Conservation (phyloP, 2,329 filamentous ascomycete genomes). For the Ceratocystis variospora region DNA sequence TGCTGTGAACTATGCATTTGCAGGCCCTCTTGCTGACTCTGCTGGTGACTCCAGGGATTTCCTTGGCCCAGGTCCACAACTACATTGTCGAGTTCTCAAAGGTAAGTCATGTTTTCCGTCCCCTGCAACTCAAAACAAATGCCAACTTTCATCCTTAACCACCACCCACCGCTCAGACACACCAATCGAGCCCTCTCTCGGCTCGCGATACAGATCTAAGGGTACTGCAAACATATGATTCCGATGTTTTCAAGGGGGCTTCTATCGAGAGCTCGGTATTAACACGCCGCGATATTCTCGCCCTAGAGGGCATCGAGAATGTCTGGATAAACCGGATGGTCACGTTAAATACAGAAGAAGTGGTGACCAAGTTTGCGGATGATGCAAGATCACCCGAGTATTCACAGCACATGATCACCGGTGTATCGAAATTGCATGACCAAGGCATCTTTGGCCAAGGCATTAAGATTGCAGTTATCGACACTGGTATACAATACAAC, state of each 20-base stretch:
- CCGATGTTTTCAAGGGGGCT: slow-evolving; percentile 38
- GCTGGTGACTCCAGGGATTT: not conserved
- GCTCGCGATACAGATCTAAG: not conserved
- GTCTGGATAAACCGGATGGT: slow-evolving; percentile 36
- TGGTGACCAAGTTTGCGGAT: slow-evolving; percentile 8
- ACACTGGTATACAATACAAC: slow-evolving; percentile 31
- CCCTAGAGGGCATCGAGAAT: slow-evolving; percentile 29
- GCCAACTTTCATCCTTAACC: not conserved
- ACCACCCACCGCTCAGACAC: not conserved
- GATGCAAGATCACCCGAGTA: slow-evolving; percentile 23
- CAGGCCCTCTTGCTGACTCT: not conserved
- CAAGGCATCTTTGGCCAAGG: slow-evolving; percentile 29
- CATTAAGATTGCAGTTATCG: slow-evolving; percentile 29
- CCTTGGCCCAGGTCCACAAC: not conserved
- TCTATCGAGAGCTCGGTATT: slow-evolving; percentile 39
- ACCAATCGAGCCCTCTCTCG: not conserved
- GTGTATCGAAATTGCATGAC: slow-evolving; percentile 29
- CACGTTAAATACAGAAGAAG: slow-evolving; percentile 21
- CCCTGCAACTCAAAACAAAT: not conserved
- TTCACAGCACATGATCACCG: slow-evolving; percentile 30
- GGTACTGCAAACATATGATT: slow-evolving; percentile 24
- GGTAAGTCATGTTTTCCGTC: not conserved
- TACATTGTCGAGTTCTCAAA: slow-evolving; percentile 14
- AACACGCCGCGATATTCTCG: slow-evolving; percentile 30
- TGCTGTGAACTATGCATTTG: not conserved